Evolutionary conservation across 2,329 filamentous ascomycete genomes (phyloP).

Genomic region (Exophiala calicioides): DNA sequence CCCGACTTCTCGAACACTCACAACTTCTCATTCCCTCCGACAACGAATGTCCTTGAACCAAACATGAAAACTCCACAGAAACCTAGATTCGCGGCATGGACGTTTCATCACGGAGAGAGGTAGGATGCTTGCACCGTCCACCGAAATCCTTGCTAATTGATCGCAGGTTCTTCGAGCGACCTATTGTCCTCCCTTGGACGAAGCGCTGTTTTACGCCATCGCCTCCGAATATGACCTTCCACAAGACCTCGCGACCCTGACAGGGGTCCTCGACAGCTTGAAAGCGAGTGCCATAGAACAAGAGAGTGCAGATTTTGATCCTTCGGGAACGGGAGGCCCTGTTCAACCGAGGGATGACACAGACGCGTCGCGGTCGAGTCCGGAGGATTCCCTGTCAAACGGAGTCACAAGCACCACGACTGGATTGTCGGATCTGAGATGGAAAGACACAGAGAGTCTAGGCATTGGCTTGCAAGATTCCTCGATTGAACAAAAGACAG

Average conservation of each 20-base stretch:
- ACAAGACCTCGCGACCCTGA: slow-evolving; percentile 54
- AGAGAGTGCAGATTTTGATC: slow-evolving; percentile 47
- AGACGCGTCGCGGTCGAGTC: slow-evolving; percentile 30
- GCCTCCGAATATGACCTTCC: slow-evolving; percentile 69
- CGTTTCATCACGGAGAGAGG: slow-evolving; percentile 12
- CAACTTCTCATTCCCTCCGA: background rate
- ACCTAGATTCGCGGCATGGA: slow-evolving; percentile 13
- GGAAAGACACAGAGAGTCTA: slow-evolving; percentile 30
- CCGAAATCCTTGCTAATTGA: slow-evolving; percentile 5
- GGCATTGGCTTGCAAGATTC: slow-evolving; percentile 19
- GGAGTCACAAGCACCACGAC: slow-evolving; percentile 29
- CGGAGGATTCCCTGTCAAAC: slow-evolving; percentile 21
- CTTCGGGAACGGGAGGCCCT: slow-evolving; percentile 27
- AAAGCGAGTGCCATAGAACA: slow-evolving; percentile 65
- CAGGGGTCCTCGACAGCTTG: slow-evolving; percentile 63
- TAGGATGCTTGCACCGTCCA: background rate
- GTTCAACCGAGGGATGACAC: slow-evolving; percentile 38
- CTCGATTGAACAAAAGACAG: slow-evolving; percentile 60
- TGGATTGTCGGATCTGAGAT: slow-evolving; percentile 27
- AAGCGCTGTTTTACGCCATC: slow-evolving; percentile 75
- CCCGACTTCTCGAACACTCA: background rate
- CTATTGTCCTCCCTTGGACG: slow-evolving; percentile 74
- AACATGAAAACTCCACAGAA: slow-evolving; percentile 16
- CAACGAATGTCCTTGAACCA: background rate
- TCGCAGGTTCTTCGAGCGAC: slow-evolving; percentile 50